phyloP scores from a whole-genome alignment of 2,329 filamentous ascomycete species.

The Aureobasidium sp. region DNA sequence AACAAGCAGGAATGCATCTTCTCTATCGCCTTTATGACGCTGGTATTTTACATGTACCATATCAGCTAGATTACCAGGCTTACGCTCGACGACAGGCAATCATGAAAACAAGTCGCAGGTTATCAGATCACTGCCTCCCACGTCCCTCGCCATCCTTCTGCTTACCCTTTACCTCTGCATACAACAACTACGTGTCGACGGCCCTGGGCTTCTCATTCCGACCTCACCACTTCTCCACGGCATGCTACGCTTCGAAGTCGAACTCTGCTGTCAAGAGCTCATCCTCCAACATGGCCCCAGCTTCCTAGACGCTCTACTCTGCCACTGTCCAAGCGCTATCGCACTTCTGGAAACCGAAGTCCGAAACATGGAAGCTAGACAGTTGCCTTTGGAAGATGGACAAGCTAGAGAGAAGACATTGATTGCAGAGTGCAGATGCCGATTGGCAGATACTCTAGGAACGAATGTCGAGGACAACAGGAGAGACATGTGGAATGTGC shows the following conservation, averaged over 20 bases:
- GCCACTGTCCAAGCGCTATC: not conserved
- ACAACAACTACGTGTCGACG: constrained; percentile 24
- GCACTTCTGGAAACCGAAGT: not conserved
- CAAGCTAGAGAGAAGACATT: not conserved
- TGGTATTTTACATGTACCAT: not conserved
- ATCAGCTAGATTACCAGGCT: not conserved
- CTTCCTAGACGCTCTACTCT: constrained; percentile 22
- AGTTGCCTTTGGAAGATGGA: not conserved
- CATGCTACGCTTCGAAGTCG: constrained; percentile 22
- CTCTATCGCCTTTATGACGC: constrained; percentile 25
- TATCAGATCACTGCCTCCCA: constrained; percentile 20
- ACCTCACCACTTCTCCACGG: constrained; percentile 1
- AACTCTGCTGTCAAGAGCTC: constrained; percentile 26
- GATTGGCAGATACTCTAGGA: not conserved
- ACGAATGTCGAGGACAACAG: not conserved
- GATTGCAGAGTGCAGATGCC: not conserved
- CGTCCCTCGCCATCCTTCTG: constrained; percentile 24
- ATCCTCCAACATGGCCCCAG: constrained; percentile 22
- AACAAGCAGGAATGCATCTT: constrained; percentile 24
- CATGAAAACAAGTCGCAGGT: constrained; percentile 16
- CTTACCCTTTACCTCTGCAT: constrained; percentile 24
- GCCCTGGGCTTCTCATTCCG: constrained; percentile 21
- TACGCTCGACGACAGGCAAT: not conserved
- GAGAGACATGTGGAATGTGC: not conserved
- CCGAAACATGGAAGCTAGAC: not conserved